Conservation (phyloP, 2,329 filamentous ascomycete genomes). For the Colletotrichum sp. region DNA sequence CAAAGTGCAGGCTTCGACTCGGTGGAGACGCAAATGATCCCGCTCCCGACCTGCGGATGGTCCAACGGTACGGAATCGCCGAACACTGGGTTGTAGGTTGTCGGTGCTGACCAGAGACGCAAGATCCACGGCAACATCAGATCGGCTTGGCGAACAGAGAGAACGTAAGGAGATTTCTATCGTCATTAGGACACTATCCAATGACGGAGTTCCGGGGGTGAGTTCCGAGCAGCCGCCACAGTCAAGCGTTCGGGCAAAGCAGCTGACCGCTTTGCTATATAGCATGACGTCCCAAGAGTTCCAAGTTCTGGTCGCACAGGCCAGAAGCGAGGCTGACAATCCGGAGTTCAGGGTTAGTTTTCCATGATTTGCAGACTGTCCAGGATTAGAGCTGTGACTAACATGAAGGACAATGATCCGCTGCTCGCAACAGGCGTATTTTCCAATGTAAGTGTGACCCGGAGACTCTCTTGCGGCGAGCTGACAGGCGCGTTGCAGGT, state of each 20-base stretch:
- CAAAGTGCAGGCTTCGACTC: constrained; percentile 69
- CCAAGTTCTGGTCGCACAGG: constrained; percentile 60
- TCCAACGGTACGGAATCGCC: constrained; percentile 55
- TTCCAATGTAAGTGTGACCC: constrained; percentile 60
- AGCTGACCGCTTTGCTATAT: constrained; percentile 25
- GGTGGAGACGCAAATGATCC: constrained; percentile 69
- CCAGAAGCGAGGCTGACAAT: constrained; percentile 58
- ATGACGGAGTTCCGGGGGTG: constrained; percentile 57
- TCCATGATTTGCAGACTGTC: not conserved
- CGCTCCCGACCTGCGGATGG: constrained; percentile 74
- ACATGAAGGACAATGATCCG: not conserved
- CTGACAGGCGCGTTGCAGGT: constrained; percentile 41
- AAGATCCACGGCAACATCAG: constrained; percentile 56
- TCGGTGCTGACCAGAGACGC: not conserved
- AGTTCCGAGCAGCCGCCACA: constrained; percentile 21
- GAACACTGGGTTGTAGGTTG: not conserved
- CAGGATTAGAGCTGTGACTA: not conserved
- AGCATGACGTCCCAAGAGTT: constrained; percentile 66
- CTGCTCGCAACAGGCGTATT: constrained; percentile 55
- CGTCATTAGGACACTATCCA: constrained; percentile 61
- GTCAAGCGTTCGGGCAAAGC: not conserved
- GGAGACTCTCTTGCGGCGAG: not conserved
- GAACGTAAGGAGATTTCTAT: constrained; percentile 59
- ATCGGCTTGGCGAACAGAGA: constrained; percentile 60
- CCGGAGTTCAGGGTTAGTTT: constrained; percentile 59